Evolutionary conservation across 805 yeast species (phyloP).

Genomic region (Wickerhamiella galacta): DNA sequence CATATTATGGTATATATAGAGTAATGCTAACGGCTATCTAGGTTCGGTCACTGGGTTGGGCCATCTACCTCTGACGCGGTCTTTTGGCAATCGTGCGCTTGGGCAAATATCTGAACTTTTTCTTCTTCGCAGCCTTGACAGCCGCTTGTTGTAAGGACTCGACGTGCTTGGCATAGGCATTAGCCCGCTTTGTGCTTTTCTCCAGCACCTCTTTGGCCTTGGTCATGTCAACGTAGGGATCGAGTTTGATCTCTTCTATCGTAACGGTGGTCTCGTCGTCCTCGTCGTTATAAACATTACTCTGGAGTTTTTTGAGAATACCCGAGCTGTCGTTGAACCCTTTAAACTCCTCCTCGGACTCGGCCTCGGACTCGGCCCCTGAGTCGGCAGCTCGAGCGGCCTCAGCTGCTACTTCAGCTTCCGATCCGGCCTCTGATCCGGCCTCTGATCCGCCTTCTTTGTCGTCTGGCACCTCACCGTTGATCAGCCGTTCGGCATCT

Average conservation of each 20-base stretch:
- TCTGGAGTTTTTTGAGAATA: constrained; percentile 27
- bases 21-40: too few relatives aligned
- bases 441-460: constrained; percentile 14
- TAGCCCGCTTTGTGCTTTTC: constrained; percentile 61
- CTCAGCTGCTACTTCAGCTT: too few relatives aligned
- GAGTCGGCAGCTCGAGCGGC: too few relatives aligned
- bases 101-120: constrained; percentile 77
- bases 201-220: constrained; percentile 55
- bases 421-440: constrained; percentile 12
- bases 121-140: constrained; percentile 21
- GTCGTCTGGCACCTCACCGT: constrained; percentile 14
- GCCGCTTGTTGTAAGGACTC: constrained; percentile 29
- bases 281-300: constrained; percentile 20
- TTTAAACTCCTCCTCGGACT: constrained; percentile 26
- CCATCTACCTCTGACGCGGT: constrained; percentile 1
- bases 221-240: constrained; percentile 53
- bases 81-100: constrained; percentile 35
- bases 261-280: constrained; percentile 31
- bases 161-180: constrained; percentile 59
- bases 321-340: constrained; percentile 28
- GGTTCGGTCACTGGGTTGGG: too few relatives aligned
- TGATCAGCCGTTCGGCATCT: constrained; percentile 27
- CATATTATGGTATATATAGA: too few relatives aligned
- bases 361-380: too few relatives aligned
- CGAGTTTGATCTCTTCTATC: constrained; percentile 38